phyloP scores from a whole-genome alignment of 2,329 filamentous ascomycete genomes.

The Daldinia sp. region DNA sequence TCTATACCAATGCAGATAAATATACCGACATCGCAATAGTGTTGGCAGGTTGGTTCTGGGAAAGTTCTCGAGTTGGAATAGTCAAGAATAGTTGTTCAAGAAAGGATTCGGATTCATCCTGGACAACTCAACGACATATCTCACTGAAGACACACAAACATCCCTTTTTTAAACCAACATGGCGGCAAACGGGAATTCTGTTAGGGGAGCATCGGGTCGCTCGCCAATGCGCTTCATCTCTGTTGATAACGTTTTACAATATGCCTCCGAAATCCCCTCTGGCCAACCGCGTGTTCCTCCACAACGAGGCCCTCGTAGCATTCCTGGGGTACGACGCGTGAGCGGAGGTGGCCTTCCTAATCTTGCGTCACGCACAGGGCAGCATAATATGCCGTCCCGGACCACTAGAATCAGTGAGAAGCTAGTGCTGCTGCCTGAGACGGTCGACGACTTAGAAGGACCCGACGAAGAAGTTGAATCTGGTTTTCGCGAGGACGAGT shows the following conservation, averaged over 20 bases:
- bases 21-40: background rate
- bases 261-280: constrained; percentile 94
- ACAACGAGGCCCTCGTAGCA: constrained; percentile 61
- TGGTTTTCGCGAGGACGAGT: constrained; percentile 60
- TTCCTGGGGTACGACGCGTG: constrained; percentile 58
- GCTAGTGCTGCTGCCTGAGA: constrained; percentile 92
- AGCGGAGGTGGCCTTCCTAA: constrained; percentile 61
- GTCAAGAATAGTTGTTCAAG: too few relatives aligned
- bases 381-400: constrained; percentile 78
- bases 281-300: constrained; percentile 85
- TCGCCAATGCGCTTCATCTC: constrained; percentile 79
- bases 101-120: background rate
- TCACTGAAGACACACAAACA: background rate
- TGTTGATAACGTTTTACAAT: constrained; percentile 94
- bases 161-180: constrained; percentile 20
- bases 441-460: constrained; percentile 71
- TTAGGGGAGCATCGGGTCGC: constrained; percentile 36
- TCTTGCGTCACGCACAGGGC: constrained; percentile 60
- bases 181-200: constrained; percentile 32
- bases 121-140: background rate
- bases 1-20: background rate
- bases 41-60: background rate
- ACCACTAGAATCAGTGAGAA: constrained; percentile 97
- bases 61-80: background rate
- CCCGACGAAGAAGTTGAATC: constrained; percentile 65